Conservation (phyloP, 2,329 filamentous ascomycete species). For the Fusarium sp. region DNA sequence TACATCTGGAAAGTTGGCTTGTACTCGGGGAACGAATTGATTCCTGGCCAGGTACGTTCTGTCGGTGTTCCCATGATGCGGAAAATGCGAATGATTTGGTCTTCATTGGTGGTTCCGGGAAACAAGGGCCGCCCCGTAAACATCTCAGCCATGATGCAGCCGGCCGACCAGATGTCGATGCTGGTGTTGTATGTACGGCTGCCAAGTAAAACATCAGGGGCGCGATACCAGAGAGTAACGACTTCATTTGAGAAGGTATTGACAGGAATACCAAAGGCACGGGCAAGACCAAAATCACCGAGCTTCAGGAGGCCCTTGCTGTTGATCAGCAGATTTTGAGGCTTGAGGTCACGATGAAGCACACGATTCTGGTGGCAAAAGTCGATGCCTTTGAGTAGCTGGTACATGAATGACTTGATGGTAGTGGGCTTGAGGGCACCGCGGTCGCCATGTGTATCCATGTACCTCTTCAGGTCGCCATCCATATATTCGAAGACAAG, state of each 20-base stretch:
- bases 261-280: slow-evolving; percentile 95
- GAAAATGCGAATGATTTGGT: slow-evolving; percentile 97
- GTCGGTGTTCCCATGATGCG: slow-evolving; percentile 98
- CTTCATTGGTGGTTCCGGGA: slow-evolving; percentile 97
- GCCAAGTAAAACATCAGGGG: slow-evolving; percentile 93
- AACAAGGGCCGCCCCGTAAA: slow-evolving; percentile 96
- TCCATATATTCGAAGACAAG: slow-evolving; percentile 99
- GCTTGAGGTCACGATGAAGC: slow-evolving; percentile 93
- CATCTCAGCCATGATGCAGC: slow-evolving; percentile 99
- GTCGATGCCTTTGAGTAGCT: slow-evolving; percentile 92
- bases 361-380: slow-evolving; percentile 99
- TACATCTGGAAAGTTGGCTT: slow-evolving; percentile 96
- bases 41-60: slow-evolving; percentile 94
- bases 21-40: slow-evolving; percentile 96
- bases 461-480: slow-evolving; percentile 97
- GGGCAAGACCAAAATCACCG: slow-evolving; percentile 92
- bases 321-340: slow-evolving; percentile 96
- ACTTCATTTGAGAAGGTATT: slow-evolving; percentile 99
- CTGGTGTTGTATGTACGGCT: slow-evolving; percentile 99
- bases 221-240: slow-evolving; percentile 97
- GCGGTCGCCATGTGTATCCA: slow-evolving; percentile 92
- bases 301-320: slow-evolving; percentile 90
- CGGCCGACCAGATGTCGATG: slow-evolving; percentile 99
- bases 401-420: slow-evolving; percentile 99
- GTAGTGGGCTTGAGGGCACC: slow-evolving; percentile 88